Base-by-base conservation (phyloP, 2,329 filamentous ascomycete genomes). In the Ophiostoma piceae region DNA sequence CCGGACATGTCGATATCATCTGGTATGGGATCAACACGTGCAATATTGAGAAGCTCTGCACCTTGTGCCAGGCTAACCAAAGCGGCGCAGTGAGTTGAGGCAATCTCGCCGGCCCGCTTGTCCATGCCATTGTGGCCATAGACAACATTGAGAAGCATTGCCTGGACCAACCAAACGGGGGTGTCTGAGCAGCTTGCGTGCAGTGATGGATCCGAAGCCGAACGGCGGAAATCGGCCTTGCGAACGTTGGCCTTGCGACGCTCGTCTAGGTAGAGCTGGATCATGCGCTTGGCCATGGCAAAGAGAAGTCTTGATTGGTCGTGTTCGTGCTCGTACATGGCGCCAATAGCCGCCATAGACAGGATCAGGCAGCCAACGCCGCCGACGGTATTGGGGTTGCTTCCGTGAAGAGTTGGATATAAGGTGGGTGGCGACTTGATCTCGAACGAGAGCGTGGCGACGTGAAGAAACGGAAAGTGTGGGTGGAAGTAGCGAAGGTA, bases 121-220 rank as follows among this genome's bases (percentile, higher is more conserved):
- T 98, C 94, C 51, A 92, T 92, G 77, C 93, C 96, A 74, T 96
- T 96, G 78, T 97, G 92, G 16, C 94, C 94, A 77, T 97, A 98
- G 19, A 97, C 91, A 51, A 98, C 92, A 77, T 97, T 98, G 67
- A 99, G 84, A 9, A 98, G 83, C 94, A 98, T 98, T 0, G 94
- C 92, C 79, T 98, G 95, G 19, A 98, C 93, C 35, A 99, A 84
- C 94, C 94, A 98, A 57, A 97, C 84, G 0, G 94, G 94, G 1
- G 94, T 94, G 74, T 92, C 88, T 54, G 88, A 85, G 19, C 87
- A 84, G 67, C 84, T 84, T 71, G 92, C 90, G 69, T 66, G 65
- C n/a, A 19, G 65, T 12, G 65, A 26, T n/a, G 68, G 70, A 6
- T 70, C 80, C 62, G 77, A 79, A 22, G 83, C 79, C 11, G 82